These are phyloP conservation scores for Trichosanthes cucumerina DNA, from an alignment of 306 rosid species.

Conservation along the genomic window DNA sequence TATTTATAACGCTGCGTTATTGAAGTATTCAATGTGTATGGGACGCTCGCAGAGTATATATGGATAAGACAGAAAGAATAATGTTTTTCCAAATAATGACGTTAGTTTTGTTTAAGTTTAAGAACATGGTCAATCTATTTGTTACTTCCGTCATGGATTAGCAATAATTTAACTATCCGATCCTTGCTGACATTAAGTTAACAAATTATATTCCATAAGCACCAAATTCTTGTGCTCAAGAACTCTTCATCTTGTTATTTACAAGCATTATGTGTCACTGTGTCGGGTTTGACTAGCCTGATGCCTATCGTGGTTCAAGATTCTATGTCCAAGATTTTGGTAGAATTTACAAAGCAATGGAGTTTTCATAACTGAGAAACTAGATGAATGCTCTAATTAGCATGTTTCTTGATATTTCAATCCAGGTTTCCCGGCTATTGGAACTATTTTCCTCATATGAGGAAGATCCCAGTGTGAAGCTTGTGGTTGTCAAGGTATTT, in stretches of 20 bases:
- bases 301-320: neutral
- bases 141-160: neutral
- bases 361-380: neutral
- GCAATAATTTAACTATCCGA: neutral
- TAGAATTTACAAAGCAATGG: neutral
- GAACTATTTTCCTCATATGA: slow-evolving; percentile 48
- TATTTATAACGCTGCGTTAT: neutral
- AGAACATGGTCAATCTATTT: neutral
- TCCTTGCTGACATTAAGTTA: neutral
- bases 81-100: neutral
- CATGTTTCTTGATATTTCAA: neutral
- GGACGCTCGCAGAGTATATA: neutral
- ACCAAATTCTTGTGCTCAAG: neutral
- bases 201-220: neutral
- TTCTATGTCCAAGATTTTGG: neutral
- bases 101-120: neutral
- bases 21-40: neutral
- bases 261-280: neutral
- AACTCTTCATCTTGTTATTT: neutral
- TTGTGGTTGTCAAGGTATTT: slow-evolving; percentile 64
- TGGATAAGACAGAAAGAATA: neutral
- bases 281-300: neutral
- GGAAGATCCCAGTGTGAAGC: slow-evolving; percentile 47
- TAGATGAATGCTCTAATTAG: neutral
- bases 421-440: slow-evolving; percentile 52